These are phyloP conservation scores for Sesbania bispinosa DNA, from an alignment of 306 rosid genomes.

Conservation along the genomic window DNA sequence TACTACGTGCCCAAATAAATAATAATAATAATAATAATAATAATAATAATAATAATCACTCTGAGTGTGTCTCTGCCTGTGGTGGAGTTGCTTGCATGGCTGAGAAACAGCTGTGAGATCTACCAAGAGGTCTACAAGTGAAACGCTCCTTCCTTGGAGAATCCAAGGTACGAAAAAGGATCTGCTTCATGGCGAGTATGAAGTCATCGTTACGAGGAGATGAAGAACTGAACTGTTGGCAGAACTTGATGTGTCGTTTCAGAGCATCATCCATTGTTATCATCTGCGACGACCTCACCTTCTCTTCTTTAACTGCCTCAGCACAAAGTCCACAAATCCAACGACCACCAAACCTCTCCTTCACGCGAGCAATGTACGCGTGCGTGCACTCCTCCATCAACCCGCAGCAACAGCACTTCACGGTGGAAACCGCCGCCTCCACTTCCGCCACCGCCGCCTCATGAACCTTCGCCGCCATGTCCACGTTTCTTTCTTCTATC, in stretches of 20 bases:
- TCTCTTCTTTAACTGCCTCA: conserved; percentile 75
- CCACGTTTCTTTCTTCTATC: neutral
- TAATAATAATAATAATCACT: conserved; percentile 19
- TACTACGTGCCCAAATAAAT: neutral
- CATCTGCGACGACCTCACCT: conserved; percentile 21
- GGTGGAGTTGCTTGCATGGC: conserved; percentile 24
- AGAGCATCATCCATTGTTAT: conserved; percentile 64
- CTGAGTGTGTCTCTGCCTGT: neutral
- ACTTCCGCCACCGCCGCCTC: conserved; percentile 5
- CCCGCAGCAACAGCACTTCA: conserved; percentile 71
- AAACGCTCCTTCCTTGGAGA: conserved; percentile 43
- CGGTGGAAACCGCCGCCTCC: conserved; percentile 38
- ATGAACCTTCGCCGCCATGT: neutral
- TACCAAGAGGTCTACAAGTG: conserved; percentile 40
- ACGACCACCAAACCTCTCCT: conserved; percentile 55
- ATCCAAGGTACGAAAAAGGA: conserved; percentile 53
- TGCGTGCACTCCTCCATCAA: conserved; percentile 76
- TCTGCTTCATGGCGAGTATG: conserved; percentile 59
- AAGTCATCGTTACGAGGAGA: conserved; percentile 41
- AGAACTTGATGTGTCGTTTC: conserved; percentile 49
- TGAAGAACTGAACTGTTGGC: conserved; percentile 53
- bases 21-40: neutral
- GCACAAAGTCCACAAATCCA: conserved; percentile 88
- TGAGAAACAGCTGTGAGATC: conserved; percentile 61
- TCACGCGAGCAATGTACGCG: conserved; percentile 51